Conservation (phyloP, 805 yeast genomes). For the Starmerella asiatica region DNA sequence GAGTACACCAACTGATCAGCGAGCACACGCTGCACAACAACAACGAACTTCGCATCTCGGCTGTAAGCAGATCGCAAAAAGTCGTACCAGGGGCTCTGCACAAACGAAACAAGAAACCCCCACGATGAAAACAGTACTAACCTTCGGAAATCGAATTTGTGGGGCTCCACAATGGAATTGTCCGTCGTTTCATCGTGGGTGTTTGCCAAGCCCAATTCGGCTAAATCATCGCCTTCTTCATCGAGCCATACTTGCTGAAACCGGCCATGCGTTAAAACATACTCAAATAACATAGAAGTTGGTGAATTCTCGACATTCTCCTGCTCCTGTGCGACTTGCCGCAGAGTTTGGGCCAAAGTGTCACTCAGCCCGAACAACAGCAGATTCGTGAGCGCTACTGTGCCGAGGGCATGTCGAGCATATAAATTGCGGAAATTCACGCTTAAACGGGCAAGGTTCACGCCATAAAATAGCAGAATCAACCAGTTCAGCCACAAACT, state of each 20-base stretch:
- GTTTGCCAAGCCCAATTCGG: conserved; percentile 20
- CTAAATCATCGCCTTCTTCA: conserved; percentile 24
- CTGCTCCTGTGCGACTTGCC: conserved; percentile 27
- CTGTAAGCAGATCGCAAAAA: conserved; percentile 65
- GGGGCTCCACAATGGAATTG: no score
- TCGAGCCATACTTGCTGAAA: conserved; percentile 24
- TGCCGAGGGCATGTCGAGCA: conserved; percentile 50
- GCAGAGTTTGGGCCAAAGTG: conserved; percentile 67
- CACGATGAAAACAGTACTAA: conserved; percentile 69
- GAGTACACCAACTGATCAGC: conserved; percentile 86
- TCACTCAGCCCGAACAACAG: conserved; percentile 85
- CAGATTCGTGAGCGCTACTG: conserved; percentile 67
- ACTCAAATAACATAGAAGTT: conserved; percentile 16
- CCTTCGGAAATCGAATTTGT: conserved; percentile 48
- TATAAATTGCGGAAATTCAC: conserved; percentile 32
- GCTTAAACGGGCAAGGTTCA: conserved; percentile 24
- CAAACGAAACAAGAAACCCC: conserved; percentile 74
- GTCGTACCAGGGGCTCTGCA: conserved; percentile 81
- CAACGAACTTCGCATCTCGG: conserved; percentile 58
- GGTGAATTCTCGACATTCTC: conserved; percentile 1
- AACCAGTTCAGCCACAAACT: conserved; percentile 29
- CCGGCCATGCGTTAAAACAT: conserved; percentile 26
- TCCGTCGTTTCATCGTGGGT: background rate
- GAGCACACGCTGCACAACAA: conserved; percentile 71
- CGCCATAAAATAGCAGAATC: conserved; percentile 24